These are phyloP conservation scores for Neofusicoccum kwambonambiense DNA, from an alignment of 2,329 filamentous ascomycete species.

Conservation along the genomic window DNA sequence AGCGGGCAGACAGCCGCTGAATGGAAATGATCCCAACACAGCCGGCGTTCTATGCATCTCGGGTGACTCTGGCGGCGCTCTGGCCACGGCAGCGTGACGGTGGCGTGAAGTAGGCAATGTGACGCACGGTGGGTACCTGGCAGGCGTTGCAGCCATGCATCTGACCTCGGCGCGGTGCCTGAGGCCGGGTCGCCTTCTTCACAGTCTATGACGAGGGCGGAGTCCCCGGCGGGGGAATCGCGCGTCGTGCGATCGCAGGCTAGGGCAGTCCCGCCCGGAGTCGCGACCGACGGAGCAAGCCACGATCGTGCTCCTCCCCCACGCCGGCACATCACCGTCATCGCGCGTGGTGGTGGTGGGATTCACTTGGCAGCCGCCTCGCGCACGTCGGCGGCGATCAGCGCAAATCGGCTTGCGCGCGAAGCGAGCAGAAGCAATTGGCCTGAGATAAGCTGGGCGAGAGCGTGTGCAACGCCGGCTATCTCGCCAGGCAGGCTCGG, in stretches of 20 bases:
- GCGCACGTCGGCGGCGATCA: not conserved
- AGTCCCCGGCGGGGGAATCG: constrained; percentile 10
- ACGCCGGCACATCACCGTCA: not conserved
- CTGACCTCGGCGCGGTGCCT: constrained; percentile 1
- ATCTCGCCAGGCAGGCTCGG: not conserved
- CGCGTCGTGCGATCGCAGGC: not conserved
- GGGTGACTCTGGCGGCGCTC: constrained; percentile 1
- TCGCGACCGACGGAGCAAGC: not conserved
- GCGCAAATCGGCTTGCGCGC: not conserved
- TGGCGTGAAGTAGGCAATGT: constrained; percentile 9
- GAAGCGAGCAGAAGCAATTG: constrained; percentile 3
- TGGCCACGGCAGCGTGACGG: constrained; percentile 11
- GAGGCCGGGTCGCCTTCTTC: not conserved
- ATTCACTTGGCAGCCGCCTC: not conserved
- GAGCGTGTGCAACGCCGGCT: not conserved
- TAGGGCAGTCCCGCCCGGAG: not conserved
- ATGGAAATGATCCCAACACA: constrained; percentile 2
- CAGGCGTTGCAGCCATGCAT: constrained; percentile 5
- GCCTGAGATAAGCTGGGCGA: not conserved
- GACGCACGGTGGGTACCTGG: constrained; percentile 12
- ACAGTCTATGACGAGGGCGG: not conserved
- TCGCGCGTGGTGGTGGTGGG: not conserved
- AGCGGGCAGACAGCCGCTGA: not conserved
- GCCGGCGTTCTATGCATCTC: not conserved
- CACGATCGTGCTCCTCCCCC: not conserved